Conservation (phyloP, 2,329 filamentous ascomycete genomes). For the Dissoconium aciculare region DNA sequence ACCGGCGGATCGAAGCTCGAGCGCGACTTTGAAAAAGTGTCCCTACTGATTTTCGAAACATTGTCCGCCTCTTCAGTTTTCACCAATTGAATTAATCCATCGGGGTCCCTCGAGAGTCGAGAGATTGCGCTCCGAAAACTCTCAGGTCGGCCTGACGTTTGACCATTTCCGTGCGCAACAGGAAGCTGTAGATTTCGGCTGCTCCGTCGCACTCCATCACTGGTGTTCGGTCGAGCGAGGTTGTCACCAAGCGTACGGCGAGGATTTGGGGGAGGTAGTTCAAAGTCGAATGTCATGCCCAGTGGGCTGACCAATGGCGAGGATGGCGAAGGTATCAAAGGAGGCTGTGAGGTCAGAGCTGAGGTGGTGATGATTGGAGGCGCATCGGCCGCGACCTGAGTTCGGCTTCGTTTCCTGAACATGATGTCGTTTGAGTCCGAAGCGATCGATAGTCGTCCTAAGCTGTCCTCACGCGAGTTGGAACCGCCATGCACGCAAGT, state of each 20-base stretch:
- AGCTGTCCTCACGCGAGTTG: too few species aligned
- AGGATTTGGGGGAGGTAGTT: slow-evolving; percentile 8
- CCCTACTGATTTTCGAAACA: background rate
- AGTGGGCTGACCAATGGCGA: slow-evolving; percentile 16
- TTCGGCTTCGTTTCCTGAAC: too few species aligned
- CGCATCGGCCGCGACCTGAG: too few species aligned
- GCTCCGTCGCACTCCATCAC: slow-evolving; percentile 11
- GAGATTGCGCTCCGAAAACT: background rate
- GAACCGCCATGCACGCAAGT: too few species aligned
- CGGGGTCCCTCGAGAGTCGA: background rate
- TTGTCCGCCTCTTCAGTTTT: background rate
- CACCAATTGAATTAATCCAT: background rate
- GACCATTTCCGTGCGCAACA: too few species aligned
- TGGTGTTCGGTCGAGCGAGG: slow-evolving; percentile 11
- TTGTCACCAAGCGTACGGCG: slow-evolving; percentile 6
- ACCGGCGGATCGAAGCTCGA: background rate
- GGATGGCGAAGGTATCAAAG: too few species aligned
- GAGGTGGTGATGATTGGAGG: too few species aligned
- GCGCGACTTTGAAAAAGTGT: background rate
- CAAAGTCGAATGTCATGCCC: slow-evolving; percentile 20
- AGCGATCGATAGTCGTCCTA: too few species aligned
- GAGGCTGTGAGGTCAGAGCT: too few species aligned
- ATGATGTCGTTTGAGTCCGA: too few species aligned
- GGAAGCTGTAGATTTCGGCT: too few species aligned
- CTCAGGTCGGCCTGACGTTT: slow-evolving; percentile 1